Evolutionary conservation across 257 asterid species (phyloP).

Genomic region (Solanum sitiens): DNA sequence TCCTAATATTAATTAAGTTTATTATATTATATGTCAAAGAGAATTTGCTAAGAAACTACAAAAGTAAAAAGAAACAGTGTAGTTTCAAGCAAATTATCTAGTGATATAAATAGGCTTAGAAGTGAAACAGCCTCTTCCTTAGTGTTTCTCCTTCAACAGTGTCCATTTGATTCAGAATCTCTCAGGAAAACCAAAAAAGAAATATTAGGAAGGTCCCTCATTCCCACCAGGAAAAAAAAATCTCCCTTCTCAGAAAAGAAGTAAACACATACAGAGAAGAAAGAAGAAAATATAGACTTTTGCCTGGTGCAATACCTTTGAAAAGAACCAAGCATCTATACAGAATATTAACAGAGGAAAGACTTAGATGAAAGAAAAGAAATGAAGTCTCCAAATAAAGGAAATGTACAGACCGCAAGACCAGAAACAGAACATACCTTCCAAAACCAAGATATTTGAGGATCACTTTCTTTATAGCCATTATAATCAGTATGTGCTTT

Average conservation of each 20-base stretch:
- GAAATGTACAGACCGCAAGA: not conserved
- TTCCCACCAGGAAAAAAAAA: not conserved
- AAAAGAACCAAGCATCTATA: not conserved
- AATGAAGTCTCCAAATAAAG: not conserved
- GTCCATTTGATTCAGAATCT: not conserved
- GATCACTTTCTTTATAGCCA: slow-evolving; percentile 67
- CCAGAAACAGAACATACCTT: slow-evolving; percentile 35
- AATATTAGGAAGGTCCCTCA: not conserved
- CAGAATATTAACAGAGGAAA: not conserved
- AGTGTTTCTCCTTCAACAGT: not conserved
- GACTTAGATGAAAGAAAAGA: not conserved
- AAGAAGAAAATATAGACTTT: not conserved
- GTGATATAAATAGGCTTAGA: not conserved
- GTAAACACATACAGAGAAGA: not conserved
- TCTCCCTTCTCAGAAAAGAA: not conserved
- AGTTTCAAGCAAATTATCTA: not conserved
- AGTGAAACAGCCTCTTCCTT: not conserved
- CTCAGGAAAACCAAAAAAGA: not conserved
- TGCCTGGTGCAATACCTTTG: not conserved
- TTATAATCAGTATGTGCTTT: slow-evolving; percentile 74
- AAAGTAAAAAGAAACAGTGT: not conserved
- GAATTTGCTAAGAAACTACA: not conserved
- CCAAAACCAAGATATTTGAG: slow-evolving; percentile 93
- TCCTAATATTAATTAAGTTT: not conserved
- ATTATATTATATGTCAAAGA: not conserved